Conservation (phyloP, 2,329 filamentous ascomycete genomes). For the Aspergillus ochraceoroseus region DNA sequence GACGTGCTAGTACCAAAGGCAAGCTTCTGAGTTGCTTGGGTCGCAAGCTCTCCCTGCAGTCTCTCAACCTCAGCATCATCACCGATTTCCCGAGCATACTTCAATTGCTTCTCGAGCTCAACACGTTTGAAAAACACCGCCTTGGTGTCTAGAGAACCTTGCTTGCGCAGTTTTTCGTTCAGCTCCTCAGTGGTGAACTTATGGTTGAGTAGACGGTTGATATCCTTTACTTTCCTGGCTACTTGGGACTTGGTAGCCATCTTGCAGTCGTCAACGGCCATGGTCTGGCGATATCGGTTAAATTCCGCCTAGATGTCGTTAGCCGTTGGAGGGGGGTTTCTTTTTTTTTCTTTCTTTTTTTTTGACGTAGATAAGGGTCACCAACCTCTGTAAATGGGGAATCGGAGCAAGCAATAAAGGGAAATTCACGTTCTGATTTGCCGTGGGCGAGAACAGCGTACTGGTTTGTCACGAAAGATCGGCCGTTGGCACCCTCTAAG, state of each 20-base stretch:
- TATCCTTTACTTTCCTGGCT: conserved; percentile 68
- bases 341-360: no score
- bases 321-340: neutral
- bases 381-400: conserved; percentile 73
- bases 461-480: conserved; percentile 75
- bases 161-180: conserved; percentile 68
- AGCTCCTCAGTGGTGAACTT: conserved; percentile 80
- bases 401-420: conserved; percentile 87
- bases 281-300: conserved; percentile 70
- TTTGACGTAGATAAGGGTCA: no score
- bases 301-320: conserved; percentile 61
- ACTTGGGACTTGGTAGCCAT: conserved; percentile 69
- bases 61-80: conserved; percentile 55
- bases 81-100: conserved; percentile 60
- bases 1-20: conserved; percentile 66
- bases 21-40: conserved; percentile 55
- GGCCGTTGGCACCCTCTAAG: conserved; percentile 67
- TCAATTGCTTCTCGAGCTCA: conserved; percentile 59
- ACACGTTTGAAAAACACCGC: conserved; percentile 64
- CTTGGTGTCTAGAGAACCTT: conserved; percentile 62
- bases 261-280: conserved; percentile 65
- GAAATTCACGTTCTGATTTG: conserved; percentile 75
- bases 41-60: conserved; percentile 48
- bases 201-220: conserved; percentile 73
- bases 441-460: conserved; percentile 80